Percentiles rank a stretch among this genome's conserved stretches.
Conservation (phyloP, 23 red algal species). For the Gracilaria caudata region DNA sequence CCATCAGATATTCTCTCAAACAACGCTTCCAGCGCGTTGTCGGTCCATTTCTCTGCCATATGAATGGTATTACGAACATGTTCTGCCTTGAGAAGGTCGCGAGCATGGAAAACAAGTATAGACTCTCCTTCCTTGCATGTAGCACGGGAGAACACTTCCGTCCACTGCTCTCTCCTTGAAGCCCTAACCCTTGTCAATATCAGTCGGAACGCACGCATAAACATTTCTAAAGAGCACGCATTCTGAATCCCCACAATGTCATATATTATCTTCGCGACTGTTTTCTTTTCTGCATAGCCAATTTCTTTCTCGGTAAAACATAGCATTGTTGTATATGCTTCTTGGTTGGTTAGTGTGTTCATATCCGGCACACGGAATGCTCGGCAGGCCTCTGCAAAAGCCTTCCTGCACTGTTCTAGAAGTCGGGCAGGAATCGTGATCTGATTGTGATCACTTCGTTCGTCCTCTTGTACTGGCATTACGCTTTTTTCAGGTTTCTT, state of each 20-base stretch:
- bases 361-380: neutral
- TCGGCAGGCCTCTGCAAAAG: neutral
- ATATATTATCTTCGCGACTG: conserved; percentile 11
- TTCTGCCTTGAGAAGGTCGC: neutral
- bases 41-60: neutral
- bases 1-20: conserved; percentile 22
- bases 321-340: conserved; percentile 18
- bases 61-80: too few species aligned
- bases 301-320: neutral
- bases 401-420: neutral
- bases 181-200: neutral
- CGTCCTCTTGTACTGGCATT: neutral
- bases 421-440: neutral
- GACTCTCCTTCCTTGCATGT: conserved; percentile 16
- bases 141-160: neutral
- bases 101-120: conserved; percentile 25
- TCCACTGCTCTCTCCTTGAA: neutral
- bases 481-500: neutral
- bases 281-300: neutral
- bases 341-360: conserved; percentile 24
- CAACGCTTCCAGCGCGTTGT: neutral
- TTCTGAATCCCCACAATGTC: conserved; percentile 8
- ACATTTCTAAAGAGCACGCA: conserved; percentile 6
- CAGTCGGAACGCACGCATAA: neutral
- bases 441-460: neutral